Conservation (phyloP, 257 asterid species). For the Solanum pennellii region DNA sequence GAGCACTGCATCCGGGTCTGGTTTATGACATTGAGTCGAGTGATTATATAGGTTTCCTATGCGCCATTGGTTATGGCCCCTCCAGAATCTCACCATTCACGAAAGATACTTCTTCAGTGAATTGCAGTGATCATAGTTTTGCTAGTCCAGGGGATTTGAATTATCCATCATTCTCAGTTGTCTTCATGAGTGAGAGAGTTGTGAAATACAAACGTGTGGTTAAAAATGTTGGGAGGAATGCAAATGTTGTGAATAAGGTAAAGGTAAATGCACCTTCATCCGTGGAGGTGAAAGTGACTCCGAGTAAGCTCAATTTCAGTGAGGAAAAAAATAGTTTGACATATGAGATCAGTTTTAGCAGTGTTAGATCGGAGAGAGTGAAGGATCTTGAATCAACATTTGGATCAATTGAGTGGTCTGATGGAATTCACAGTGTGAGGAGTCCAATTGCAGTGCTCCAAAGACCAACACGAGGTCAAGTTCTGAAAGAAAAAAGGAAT, state of each 20-base stretch:
- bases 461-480: not conserved
- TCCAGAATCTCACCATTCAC: conserved; percentile 39
- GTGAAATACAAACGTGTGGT: conserved; percentile 59
- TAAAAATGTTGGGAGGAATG: conserved; percentile 50
- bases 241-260: conserved; percentile 40
- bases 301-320: conserved; percentile 45
- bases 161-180: conserved; percentile 82
- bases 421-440: conserved; percentile 61
- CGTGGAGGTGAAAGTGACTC: conserved; percentile 65
- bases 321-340: conserved; percentile 29
- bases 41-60: conserved; percentile 36
- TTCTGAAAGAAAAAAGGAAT: not conserved
- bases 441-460: conserved; percentile 56
- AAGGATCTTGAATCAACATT: conserved; percentile 29
- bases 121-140: conserved; percentile 34
- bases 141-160: conserved; percentile 67
- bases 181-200: conserved; percentile 20
- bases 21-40: conserved; percentile 29
- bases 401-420: conserved; percentile 78
- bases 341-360: conserved; percentile 51
- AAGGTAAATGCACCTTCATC: conserved; percentile 54
- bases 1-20: conserved; percentile 62
- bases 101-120: conserved; percentile 21
- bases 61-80: conserved; percentile 49
- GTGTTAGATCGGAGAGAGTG: conserved; percentile 10